Evolutionary conservation across 495 filamentous ascomycete species (phyloP), one percentile per base, ranked within the genome.

Genomic region (Penicillium argentinense): DNA sequence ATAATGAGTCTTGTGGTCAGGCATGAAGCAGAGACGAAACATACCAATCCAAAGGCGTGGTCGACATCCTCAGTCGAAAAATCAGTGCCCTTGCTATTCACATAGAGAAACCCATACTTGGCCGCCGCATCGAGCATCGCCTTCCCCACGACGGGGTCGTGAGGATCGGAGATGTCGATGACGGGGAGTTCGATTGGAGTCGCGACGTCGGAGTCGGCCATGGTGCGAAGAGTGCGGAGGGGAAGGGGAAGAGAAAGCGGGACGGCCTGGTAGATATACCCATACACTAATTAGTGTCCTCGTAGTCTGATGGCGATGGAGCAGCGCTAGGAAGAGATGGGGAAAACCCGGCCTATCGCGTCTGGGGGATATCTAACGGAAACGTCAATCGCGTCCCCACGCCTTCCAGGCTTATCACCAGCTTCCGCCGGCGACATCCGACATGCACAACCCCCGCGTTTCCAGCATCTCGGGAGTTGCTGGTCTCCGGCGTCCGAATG

Each of bases 71-170:
- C 68, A 0, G 67, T 48, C 0, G 82, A 72, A n/a, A 97, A 88
- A 39, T 86, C 83, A 4, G 64, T 72, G 24, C 80, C 80, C 12
- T 78, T 78, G 56, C 82, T 84, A 47, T 82, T 86, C 57, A 97
- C 82, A 67, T 93, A 97, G 23, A 97, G 77, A 60, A 97, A 97
- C 37, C 92, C 92, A 64, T 88, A 83, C 19, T 83, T 79, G 25
- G 84, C 75, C 6, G 88, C 88, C 1, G 91, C 93, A 46, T 88
- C 78, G 22, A 97, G 82, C 25, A 97, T 77, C 30, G 84, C 70
- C 48, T 79, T 78, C 39, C 88, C 87, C 44, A 83, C 79, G 53
- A 79, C 68, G 14, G 71, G 53, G 54, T 79, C 67, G 48, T 81
- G 68, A 32, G 67, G 63, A 18, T 71, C 57, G 34, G 68, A 83